Conservation (phyloP, 805 yeast species). For the Kuraishia molischiana region DNA sequence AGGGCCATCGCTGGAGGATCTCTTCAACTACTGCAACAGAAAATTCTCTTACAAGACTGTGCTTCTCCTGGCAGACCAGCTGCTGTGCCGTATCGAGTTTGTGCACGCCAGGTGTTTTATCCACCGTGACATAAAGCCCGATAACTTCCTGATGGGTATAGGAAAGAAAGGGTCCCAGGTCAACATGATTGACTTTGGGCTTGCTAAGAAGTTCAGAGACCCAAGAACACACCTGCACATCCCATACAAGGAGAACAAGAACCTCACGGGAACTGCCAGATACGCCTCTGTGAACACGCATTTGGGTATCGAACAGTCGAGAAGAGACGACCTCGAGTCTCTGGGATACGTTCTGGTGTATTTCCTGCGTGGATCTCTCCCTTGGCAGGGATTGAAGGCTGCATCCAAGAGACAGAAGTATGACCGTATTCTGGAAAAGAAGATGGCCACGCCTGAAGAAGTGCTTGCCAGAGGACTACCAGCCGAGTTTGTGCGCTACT, state of each 20-base stretch:
- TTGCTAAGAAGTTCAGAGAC: constrained; percentile 90
- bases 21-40: constrained; percentile 92
- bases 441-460: constrained; percentile 82
- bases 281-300: constrained; percentile 94
- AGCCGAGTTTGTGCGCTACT: constrained; percentile 75
- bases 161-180: constrained; percentile 94
- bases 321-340: constrained; percentile 94
- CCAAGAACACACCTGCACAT: constrained; percentile 91
- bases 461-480: constrained; percentile 88
- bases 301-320: constrained; percentile 91
- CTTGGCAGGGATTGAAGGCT: constrained; percentile 98
- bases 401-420: constrained; percentile 95
- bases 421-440: constrained; percentile 92
- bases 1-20: constrained; percentile 92
- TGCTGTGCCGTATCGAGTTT: constrained; percentile 88
- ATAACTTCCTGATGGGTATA: constrained; percentile 78
- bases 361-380: constrained; percentile 91
- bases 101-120: constrained; percentile 91
- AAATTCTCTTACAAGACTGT: constrained; percentile 92
- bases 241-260: constrained; percentile 93
- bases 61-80: constrained; percentile 85
- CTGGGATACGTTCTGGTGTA: constrained; percentile 91
- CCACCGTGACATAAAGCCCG: constrained; percentile 79
- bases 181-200: constrained; percentile 88
- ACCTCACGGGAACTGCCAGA: constrained; percentile 95